phyloP scores from a whole-genome alignment of 1,284 basidiomycete species.

The Puccinia brachypodii region DNA sequence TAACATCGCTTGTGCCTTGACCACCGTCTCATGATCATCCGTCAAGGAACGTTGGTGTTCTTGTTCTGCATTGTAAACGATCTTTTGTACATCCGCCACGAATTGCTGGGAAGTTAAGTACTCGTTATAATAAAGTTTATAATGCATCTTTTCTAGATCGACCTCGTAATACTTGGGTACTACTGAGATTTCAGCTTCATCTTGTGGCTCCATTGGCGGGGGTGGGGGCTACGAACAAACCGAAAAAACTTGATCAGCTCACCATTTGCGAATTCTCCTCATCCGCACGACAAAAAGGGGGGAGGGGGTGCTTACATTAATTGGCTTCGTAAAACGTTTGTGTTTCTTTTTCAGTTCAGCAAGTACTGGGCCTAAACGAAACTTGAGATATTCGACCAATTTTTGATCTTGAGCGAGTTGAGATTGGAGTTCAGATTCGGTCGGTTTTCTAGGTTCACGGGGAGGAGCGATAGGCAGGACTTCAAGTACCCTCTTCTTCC shows the following conservation, averaged over 20 bases:
- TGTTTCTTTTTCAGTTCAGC: conserved; percentile 89
- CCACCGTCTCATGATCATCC: conserved; percentile 54
- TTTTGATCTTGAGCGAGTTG: conserved; percentile 80
- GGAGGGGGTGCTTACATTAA: conserved; percentile 64
- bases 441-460: conserved; percentile 77
- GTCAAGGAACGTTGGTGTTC: conserved; percentile 54
- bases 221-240: neutral
- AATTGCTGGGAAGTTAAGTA: conserved; percentile 87
- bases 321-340: conserved; percentile 81
- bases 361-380: conserved; percentile 79
- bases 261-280: neutral
- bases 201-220: neutral
- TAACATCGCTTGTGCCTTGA: conserved; percentile 82
- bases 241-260: neutral
- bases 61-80: conserved; percentile 80
- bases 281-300: neutral
- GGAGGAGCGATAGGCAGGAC: conserved; percentile 85
- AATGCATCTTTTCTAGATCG: conserved; percentile 87
- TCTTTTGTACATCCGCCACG: conserved; percentile 80
- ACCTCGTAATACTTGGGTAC: conserved; percentile 66
- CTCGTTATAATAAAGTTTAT: conserved; percentile 77
- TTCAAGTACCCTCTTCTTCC: conserved; percentile 80
- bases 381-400: conserved; percentile 78
- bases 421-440: conserved; percentile 75
- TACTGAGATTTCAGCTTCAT: neutral